Conservation (phyloP, 139 green algal genomes). For the Haematococcus sp. region DNA sequence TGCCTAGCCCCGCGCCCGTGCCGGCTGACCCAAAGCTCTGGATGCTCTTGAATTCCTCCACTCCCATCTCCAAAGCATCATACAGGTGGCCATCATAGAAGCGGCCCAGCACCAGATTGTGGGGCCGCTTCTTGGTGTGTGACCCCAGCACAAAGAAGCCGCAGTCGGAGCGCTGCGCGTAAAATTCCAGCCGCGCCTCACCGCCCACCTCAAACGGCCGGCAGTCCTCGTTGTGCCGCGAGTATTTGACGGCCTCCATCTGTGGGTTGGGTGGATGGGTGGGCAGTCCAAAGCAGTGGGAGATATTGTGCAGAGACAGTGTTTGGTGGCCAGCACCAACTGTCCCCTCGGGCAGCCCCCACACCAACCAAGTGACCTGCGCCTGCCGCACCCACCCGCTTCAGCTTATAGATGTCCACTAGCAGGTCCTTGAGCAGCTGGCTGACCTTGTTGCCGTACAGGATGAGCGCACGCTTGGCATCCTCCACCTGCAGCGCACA, state of each 20-base stretch:
- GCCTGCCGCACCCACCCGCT: constrained; percentile 62
- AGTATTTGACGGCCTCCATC: constrained; percentile 69
- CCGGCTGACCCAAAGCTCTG: constrained; percentile 26
- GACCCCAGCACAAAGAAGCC: constrained; percentile 78
- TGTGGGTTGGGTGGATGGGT: constrained; percentile 20
- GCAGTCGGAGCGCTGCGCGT: constrained; percentile 62
- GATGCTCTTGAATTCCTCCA: constrained; percentile 59
- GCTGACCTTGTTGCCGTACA: constrained; percentile 71
- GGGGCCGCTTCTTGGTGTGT: constrained; percentile 94
- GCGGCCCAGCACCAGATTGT: constrained; percentile 92
- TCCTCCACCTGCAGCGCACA: constrained; percentile 69
- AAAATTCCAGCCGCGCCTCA: constrained; percentile 75
- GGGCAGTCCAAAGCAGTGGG: too few species aligned
- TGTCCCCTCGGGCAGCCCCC: neutral
- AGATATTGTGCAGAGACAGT: too few species aligned
- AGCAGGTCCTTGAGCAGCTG: constrained; percentile 70
- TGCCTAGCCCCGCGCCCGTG: constrained; percentile 29
- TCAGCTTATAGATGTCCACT: constrained; percentile 78
- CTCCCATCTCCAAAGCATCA: constrained; percentile 83
- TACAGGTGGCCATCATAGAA: constrained; percentile 88
- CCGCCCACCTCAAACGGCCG: constrained; percentile 85
- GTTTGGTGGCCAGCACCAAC: neutral
- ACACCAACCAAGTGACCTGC: too few species aligned
- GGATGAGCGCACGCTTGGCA: constrained; percentile 62
- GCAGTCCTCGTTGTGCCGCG: constrained; percentile 79